Evolutionary conservation across 2,329 filamentous ascomycete species (phyloP).

Genomic region (Epichloe scottii): DNA sequence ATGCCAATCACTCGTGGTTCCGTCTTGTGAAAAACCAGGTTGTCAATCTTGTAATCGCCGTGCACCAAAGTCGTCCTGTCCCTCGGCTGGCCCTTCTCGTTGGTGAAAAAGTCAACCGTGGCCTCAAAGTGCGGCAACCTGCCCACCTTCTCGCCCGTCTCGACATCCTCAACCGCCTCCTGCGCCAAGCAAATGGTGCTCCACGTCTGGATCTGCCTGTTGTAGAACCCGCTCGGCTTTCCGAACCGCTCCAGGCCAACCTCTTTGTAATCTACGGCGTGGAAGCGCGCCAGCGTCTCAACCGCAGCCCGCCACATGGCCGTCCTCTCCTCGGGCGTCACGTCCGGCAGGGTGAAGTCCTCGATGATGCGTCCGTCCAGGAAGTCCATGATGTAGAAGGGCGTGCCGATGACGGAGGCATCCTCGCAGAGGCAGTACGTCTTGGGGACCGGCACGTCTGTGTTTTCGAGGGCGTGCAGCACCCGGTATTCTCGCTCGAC

Average conservation of each 20-base stretch:
- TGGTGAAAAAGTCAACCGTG: constrained; percentile 65
- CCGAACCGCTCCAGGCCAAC: constrained; percentile 66
- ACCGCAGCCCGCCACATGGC: constrained; percentile 82
- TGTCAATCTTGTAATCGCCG: constrained; percentile 95
- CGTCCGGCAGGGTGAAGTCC: constrained; percentile 68
- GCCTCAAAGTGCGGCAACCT: constrained; percentile 73
- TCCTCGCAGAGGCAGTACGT: constrained; percentile 82
- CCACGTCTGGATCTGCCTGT: constrained; percentile 76
- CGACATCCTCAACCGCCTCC: constrained; percentile 60
- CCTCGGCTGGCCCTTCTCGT: constrained; percentile 55
- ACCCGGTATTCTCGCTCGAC: constrained; percentile 93
- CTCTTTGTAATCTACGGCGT: constrained; percentile 54
- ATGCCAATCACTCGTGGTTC: constrained; percentile 84
- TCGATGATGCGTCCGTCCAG: constrained; percentile 88
- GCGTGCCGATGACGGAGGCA: constrained; percentile 63
- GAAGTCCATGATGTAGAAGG: constrained; percentile 97
- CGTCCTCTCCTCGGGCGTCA: constrained; percentile 54
- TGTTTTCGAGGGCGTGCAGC: constrained; percentile 66
- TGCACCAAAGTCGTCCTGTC: constrained; percentile 76
- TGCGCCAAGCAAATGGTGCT: constrained; percentile 66
- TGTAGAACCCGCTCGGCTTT: constrained; percentile 65
- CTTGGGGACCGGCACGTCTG: constrained; percentile 75
- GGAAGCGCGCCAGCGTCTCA: constrained; percentile 72
- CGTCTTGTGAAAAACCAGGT: constrained; percentile 79
- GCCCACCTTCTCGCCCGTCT: constrained; percentile 65